These are phyloP conservation scores for Collybia mongolica DNA, from an alignment of 768 basidiomycete species.

Conservation along the genomic window DNA sequence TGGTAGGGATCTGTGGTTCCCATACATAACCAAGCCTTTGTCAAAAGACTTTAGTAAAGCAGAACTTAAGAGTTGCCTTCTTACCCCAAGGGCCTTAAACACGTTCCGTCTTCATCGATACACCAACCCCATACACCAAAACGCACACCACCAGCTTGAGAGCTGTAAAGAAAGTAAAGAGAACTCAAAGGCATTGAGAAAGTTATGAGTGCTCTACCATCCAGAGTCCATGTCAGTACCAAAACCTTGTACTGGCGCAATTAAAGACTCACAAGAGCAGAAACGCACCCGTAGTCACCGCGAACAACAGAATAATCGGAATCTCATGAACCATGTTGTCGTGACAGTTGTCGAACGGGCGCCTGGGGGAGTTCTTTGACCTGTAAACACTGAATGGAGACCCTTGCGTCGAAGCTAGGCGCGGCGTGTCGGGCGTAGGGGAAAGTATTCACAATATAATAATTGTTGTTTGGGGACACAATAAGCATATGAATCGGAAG, in stretches of 20 bases:
- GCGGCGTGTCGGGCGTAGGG: no score
- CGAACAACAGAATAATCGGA: slow-evolving; percentile 21
- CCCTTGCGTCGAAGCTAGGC: no score
- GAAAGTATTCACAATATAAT: no score
- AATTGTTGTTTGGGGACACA: no score
- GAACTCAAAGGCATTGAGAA: slow-evolving; percentile 32
- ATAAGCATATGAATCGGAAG: no score
- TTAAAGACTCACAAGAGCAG: slow-evolving; percentile 21
- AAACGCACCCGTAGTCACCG: slow-evolving; percentile 23
- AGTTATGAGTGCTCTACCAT: slow-evolving; percentile 26
- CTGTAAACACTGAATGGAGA: no score
- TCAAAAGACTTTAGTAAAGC: no score
- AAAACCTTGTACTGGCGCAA: not conserved
- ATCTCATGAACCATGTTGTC: slow-evolving; percentile 15
- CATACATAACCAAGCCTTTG: slow-evolving; percentile 35
- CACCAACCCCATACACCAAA: slow-evolving; percentile 47
- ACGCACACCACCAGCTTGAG: slow-evolving; percentile 36
- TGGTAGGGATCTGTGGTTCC: slow-evolving; percentile 30
- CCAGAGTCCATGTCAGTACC: no score
- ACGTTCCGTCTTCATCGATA: slow-evolving; percentile 27
- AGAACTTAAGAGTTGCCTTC: not conserved
- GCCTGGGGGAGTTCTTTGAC: not conserved
- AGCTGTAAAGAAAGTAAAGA: slow-evolving; percentile 35
- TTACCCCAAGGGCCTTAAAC: slow-evolving; percentile 27
- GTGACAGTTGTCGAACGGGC: not conserved